Base-by-base conservation (phyloP, 257 asterid species). In the Scutellaria galericulata region DNA sequence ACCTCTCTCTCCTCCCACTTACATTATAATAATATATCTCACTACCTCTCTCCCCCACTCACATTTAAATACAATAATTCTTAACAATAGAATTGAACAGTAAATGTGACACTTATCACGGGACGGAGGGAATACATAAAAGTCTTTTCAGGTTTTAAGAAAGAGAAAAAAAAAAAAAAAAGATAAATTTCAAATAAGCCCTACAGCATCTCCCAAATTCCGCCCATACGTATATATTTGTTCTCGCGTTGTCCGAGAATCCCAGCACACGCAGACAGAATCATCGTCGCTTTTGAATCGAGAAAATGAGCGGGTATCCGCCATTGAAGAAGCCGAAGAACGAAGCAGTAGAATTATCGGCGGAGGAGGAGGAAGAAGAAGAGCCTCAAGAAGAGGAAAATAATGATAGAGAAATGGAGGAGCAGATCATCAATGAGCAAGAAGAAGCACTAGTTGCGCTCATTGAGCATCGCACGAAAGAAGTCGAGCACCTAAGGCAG, bases 371-470 rank as follows among this genome's bases (percentile, higher is more conserved):
- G 6, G 54, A 47, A 40, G 79, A 66, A 24, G 58, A 53, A 42
- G 79, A 63, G 5, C 53, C 68, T 2, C 68, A 75, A 42, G 77
- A 78, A 24, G 76, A 78, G 50, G 83, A 66, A 40, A 9, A 10
- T 18, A 46, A 60, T 9, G 68, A 79, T 13, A 79, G 4, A 1
- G 50, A 31, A 53, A 39, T 47, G 68, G 78, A 81, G 7, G 85
- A 80, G 20, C 85, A 79, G 77, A 66, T 65, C 40, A 82, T 75
- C 73, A 52, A 66, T 4, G 96, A 87, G 72, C 90, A 84, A 82
- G 96, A 90, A 68, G 92, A 85, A 81, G 96, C 96, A 46, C 79
- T 89, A 14, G 79, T 89, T 4, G 96, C 92, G 55, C 93, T 93
- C 27, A 60, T 84, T 11, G 98, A 89, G 57, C 96, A 89, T 55